Evolutionary conservation across 2,329 filamentous ascomycete species (phyloP), one percentile per base, ranked within the genome.

Genomic region (Diaporthe citri): DNA sequence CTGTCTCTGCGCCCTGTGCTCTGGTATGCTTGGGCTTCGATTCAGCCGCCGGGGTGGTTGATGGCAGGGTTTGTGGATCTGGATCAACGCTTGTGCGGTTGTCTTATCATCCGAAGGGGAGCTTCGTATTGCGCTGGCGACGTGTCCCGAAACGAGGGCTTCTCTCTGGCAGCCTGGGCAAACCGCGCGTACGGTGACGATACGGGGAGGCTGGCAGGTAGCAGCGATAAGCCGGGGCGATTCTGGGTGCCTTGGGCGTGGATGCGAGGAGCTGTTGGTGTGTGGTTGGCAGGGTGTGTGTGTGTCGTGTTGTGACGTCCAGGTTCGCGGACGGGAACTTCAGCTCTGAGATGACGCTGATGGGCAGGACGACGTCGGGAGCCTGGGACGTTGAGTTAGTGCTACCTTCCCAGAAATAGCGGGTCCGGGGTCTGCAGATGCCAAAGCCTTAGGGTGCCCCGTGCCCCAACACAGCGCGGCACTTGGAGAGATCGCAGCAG

Each of bases 371-470:
- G 74, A 74, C 72, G 66, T 74, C 52, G 66, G 55, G 60, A 71
- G 46, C 72, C 66, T 62, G 41, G 55, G 25, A 59, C 72, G 34
- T 55, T 55, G 48, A 36, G 13, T 41, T 69, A 62, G 67, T 62
- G 73, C 55, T 34, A 46, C 43, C 66, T 51, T 72, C 46, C 66
- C 52, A 56, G n/a, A 43, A 51, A 46, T 48, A 74, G 74, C 73
- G 72, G 74, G 66, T 71, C 72, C 56, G 34, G 66, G 62, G 31
- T 62, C 67, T 75, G 74, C 74, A 75, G 48, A 48, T 57, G 74
- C 48, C 43, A 51, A 64, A 70, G 67, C 72, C 75, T 41, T 36
- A 60, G 56, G 60, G 75, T 72, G 72, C 75, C 75, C 75, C 75
- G 75, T 76, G 75, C 72, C 66, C 57, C 59, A 64, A 62, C 36